These are phyloP conservation scores for Phialemonium atrogriseum DNA, from an alignment of 2,329 filamentous ascomycete genomes.

Conservation along the genomic window DNA sequence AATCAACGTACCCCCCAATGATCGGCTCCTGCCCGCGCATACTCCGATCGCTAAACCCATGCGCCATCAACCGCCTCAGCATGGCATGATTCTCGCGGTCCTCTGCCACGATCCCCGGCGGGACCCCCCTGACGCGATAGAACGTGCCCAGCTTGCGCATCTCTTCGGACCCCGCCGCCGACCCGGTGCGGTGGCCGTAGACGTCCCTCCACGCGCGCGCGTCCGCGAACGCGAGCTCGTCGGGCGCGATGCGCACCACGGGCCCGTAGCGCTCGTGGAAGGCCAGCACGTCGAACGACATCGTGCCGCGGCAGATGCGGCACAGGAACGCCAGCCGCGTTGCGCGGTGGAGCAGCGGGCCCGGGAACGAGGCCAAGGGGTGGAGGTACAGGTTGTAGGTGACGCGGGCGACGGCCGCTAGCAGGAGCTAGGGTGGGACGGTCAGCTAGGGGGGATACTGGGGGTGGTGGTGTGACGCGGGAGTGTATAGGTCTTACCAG, in stretches of 20 bases:
- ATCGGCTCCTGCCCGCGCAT: constrained; percentile 10
- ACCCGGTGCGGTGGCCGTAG: constrained; percentile 15
- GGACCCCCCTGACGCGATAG: constrained; percentile 9
- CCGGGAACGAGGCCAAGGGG: constrained; percentile 15
- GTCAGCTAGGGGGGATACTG: too few relatives aligned
- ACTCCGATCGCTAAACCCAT: constrained; percentile 13
- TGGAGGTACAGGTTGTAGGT: constrained; percentile 18
- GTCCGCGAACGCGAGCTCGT: constrained; percentile 30
- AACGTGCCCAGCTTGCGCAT: constrained; percentile 8
- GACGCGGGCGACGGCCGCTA: constrained; percentile 6
- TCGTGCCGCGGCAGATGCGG: constrained; percentile 79
- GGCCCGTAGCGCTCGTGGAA: constrained; percentile 28
- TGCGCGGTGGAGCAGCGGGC: constrained; percentile 14
- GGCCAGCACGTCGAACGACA: constrained; percentile 34
- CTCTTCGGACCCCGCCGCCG: constrained; percentile 7
- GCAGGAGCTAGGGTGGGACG: too few relatives aligned
- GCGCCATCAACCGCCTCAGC: constrained; percentile 9
- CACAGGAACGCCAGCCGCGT: constrained; percentile 28
- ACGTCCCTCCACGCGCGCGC: constrained; percentile 25
- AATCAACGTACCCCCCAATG: constrained; percentile 8
- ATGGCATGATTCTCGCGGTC: constrained; percentile 7
- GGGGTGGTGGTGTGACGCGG: too few relatives aligned
- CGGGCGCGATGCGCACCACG: constrained; percentile 32
- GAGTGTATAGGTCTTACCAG: too few relatives aligned
- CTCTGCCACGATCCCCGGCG: constrained; percentile 8